Evolutionary conservation across 805 yeast genomes (phyloP), one percentile per base, ranked within the genome.

Genomic region (Komagataella ulmi): DNA sequence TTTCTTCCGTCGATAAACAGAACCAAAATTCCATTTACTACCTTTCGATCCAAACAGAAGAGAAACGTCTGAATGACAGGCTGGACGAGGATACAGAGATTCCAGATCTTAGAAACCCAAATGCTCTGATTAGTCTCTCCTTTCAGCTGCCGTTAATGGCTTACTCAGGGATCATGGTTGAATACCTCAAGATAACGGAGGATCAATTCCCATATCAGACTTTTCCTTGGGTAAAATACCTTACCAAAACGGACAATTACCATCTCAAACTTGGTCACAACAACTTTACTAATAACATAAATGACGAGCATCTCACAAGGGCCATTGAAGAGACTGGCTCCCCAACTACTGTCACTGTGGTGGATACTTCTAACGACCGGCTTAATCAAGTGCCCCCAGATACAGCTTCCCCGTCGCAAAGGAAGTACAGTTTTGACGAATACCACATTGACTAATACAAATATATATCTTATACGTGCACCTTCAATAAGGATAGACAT

Each of bases 191-290:
- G 55, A 83, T 85, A 14, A 77, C 76, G 21, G 95, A 85, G 58
- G 76, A 74, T 5, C 74, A 72, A 50, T 62, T 84, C 59, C 79
- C 85, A 5, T 63, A 63, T 46, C 70, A 68, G 52, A 76, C 86
- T 46, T 85, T 85, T 60, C 90, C 93, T 0, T 85, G 95, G 95
- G 83, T 85, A 1, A 71, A 84, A 51, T 83, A 85, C 59, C 65
- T 74, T 53, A 75, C 76, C 3, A 55, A 64, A 44, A 76, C 70
- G 56, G 72, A 67, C 52, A 66, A 64, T 30, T 30, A 30, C 40
- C 40, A 30, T 30, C 14, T 30, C 14, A 30, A 30, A 30, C 40
- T 30, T 30, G 51, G 57, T 30, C 47, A 52, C 45, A 50, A 49
- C 7, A 53, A 53, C 45, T 57, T 55, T 40, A 19, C 19, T 1